A percentile compares a stretch with the other conserved stretches of the same genome.
phyloP scores from a whole-genome alignment of 2,329 filamentous ascomycete species.

The Gyromitra esculenta region DNA sequence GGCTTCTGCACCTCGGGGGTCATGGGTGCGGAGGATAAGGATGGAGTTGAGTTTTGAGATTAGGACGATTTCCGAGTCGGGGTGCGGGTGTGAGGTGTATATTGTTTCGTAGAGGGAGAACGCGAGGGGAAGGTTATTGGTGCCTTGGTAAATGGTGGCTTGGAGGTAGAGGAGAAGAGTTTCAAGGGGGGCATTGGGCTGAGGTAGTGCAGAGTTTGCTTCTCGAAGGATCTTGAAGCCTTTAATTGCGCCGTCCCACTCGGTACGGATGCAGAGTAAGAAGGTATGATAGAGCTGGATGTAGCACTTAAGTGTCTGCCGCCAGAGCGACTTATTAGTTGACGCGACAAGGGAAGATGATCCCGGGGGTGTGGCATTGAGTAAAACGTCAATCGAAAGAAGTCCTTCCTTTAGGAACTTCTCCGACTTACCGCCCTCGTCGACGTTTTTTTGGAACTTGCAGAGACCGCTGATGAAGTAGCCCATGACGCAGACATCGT shows the following conservation, averaged over 20 bases:
- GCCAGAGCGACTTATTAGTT: constrained; percentile 49
- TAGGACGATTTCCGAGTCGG: constrained; percentile 61
- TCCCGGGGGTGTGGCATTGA: constrained; percentile 15
- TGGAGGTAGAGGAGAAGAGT: constrained; percentile 52
- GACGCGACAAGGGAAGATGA: constrained; percentile 43
- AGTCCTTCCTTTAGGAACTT: constrained; percentile 69
- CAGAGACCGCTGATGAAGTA: constrained; percentile 71
- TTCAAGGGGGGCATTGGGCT: constrained; percentile 35
- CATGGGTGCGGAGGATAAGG: constrained; percentile 64
- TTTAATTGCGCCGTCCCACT: constrained; percentile 55
- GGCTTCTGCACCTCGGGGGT: constrained; percentile 38
- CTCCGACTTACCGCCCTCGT: constrained; percentile 67
- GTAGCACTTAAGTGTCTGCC: constrained; percentile 51
- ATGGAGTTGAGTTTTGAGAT: constrained; percentile 65
- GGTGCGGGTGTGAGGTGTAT: constrained; percentile 33
- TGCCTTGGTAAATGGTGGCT: constrained; percentile 53
- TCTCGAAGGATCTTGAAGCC: constrained; percentile 44
- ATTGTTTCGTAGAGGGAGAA: constrained; percentile 51
- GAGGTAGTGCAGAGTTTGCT: constrained; percentile 38
- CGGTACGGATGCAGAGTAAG: constrained; percentile 54
- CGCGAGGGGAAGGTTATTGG: constrained; percentile 51
- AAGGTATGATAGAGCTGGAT: constrained; percentile 54
- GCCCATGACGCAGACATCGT: constrained; percentile 69
- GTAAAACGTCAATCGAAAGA: constrained; percentile 63
- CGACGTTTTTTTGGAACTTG: constrained; percentile 67